phyloP scores from a whole-genome alignment of 306 rosid species.

The Elaeagnus macrophylla region DNA sequence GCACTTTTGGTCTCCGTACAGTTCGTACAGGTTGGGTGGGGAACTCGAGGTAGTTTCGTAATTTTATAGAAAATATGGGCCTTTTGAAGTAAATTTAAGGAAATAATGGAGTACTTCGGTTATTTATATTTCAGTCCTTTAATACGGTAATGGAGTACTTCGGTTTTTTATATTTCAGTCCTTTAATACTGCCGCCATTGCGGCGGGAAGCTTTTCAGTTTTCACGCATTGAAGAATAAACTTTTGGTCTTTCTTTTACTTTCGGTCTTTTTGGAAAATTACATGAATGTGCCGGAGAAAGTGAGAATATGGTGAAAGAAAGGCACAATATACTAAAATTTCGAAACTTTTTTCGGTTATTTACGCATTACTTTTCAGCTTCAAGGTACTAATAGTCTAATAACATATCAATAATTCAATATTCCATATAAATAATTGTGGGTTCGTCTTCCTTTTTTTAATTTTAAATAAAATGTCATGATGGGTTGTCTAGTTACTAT shows the following conservation, averaged over 20 bases:
- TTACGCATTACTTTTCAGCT: slow-evolving; percentile 14
- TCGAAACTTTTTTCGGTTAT: slow-evolving; percentile 11
- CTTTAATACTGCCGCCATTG: slow-evolving; percentile 51
- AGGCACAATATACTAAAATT: slow-evolving; percentile 6
- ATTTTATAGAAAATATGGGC: slow-evolving; percentile 18
- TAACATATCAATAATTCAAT: neutral
- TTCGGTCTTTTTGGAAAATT: slow-evolving; percentile 5
- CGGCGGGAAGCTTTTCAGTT: slow-evolving; percentile 58
- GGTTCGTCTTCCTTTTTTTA: neutral
- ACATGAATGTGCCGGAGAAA: slow-evolving; percentile 15
- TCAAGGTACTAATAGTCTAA: slow-evolving; percentile 18
- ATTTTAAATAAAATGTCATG: neutral
- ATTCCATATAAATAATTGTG: neutral
- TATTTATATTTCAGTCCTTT: neutral
- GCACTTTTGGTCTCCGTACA: slow-evolving; percentile 9
- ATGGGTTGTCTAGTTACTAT: neutral
- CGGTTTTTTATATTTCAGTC: neutral
- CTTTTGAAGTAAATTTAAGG: slow-evolving; percentile 1
- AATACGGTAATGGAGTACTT: slow-evolving; percentile 19
- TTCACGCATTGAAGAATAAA: slow-evolving; percentile 22
- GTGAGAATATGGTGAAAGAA: slow-evolving; percentile 5
- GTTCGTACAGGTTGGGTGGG: slow-evolving; percentile 23
- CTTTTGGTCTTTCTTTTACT: neutral
- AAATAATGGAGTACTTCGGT: slow-evolving; percentile 18
- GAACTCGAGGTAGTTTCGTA: slow-evolving; percentile 28